Percentiles rank a stretch among this genome's conserved stretches.
phyloP scores from a whole-genome alignment of 129 eudicot species.

The Centaurea solstitialis region DNA sequence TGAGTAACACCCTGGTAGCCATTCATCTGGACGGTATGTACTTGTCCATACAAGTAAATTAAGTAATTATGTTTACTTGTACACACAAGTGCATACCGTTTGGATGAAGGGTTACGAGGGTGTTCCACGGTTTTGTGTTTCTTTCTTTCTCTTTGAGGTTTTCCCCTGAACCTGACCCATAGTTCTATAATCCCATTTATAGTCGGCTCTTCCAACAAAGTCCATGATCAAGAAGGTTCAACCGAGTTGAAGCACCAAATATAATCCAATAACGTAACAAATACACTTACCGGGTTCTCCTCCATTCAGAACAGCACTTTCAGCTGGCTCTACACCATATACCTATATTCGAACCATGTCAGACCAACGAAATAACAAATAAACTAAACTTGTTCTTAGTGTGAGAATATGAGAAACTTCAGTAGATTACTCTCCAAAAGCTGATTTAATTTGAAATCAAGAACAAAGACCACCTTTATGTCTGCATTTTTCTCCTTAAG shows the following conservation, averaged over 20 bases:
- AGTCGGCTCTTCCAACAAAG: not conserved
- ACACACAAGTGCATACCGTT: too few species aligned
- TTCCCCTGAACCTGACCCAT: too few species aligned
- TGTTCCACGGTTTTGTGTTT: too few species aligned
- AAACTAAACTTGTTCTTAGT: not conserved
- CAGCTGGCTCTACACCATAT: conserved; percentile 70
- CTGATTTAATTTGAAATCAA: not conserved
- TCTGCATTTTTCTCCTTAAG: conserved; percentile 63
- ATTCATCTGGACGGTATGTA: too few species aligned
- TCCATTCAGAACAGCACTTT: conserved; percentile 63
- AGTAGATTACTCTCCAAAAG: not conserved
- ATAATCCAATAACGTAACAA: not conserved
- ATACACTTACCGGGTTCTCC: conserved; percentile 49
- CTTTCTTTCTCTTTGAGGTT: too few species aligned
- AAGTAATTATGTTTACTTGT: too few species aligned
- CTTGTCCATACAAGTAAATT: too few species aligned
- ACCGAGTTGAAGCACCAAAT: not conserved
- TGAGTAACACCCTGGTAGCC: too few species aligned
- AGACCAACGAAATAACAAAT: not conserved
- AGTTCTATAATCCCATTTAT: not conserved
- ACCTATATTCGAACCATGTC: conserved; percentile 31
- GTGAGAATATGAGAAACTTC: not conserved
- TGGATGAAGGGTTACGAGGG: too few species aligned
- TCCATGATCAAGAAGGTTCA: not conserved
- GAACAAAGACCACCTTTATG: conserved; percentile 44